phyloP scores from a whole-genome alignment of 129 eudicot genomes.

The Centrapalus pauciflorus region DNA sequence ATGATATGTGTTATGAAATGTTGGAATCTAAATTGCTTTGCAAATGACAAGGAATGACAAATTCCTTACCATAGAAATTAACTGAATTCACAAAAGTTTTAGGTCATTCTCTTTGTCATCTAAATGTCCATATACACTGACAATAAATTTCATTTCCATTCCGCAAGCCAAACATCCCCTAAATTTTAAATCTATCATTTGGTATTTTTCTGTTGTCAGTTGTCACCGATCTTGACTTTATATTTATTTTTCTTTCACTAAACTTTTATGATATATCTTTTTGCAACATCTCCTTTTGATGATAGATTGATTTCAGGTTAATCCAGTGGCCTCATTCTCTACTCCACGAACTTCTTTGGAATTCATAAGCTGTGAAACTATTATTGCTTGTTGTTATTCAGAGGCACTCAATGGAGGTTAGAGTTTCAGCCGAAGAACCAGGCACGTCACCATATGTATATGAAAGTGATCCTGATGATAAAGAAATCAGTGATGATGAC shows the following conservation, averaged over 20 bases:
- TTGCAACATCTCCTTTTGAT: slow-evolving; percentile 10
- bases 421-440: slow-evolving; percentile 48
- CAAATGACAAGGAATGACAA: too few relatives aligned
- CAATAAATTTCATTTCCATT: too few relatives aligned
- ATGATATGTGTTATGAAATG: too few relatives aligned
- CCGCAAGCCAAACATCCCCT: too few relatives aligned
- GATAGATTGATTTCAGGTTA: slow-evolving; percentile 8
- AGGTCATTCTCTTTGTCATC: too few relatives aligned
- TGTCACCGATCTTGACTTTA: neutral
- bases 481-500: slow-evolving; percentile 91
- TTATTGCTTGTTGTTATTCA: neutral
- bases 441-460: slow-evolving; percentile 41
- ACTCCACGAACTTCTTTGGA: neutral
- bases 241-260: neutral
- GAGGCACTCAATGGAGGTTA: slow-evolving; percentile 58
- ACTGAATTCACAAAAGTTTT: too few relatives aligned
- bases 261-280: neutral
- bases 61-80: too few relatives aligned
- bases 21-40: too few relatives aligned
- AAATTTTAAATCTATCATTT: too few relatives aligned
- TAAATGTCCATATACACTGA: too few relatives aligned
- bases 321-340: slow-evolving; percentile 7
- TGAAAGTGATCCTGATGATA: slow-evolving; percentile 42
- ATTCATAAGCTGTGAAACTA: neutral
- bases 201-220: neutral